Percentiles rank a stretch among this genome's conserved stretches.
Evolutionary conservation across 2,329 filamentous ascomycete species (phyloP).

Genomic region (Hirsutella thompsonii): DNA sequence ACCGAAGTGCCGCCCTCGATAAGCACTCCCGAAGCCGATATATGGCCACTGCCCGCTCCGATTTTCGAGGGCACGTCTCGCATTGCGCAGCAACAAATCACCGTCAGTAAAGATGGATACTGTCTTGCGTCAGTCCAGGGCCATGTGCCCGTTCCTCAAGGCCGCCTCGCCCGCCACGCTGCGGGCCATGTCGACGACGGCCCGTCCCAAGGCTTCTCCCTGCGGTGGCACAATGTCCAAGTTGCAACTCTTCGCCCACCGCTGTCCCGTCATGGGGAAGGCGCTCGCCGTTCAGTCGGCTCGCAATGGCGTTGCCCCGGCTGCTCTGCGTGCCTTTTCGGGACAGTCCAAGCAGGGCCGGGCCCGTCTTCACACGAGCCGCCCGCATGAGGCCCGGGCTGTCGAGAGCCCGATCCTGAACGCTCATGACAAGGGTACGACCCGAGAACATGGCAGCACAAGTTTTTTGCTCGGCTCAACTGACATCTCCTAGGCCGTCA

Average conservation of each 20-base stretch:
- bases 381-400: slow-evolving; percentile 63
- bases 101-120: slow-evolving; percentile 59
- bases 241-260: slow-evolving; percentile 82
- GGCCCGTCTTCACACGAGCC: slow-evolving; percentile 71
- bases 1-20: too few species aligned
- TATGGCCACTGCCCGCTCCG: not conserved
- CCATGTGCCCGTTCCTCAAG: slow-evolving; percentile 95
- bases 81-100: not conserved
- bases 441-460: too few species aligned
- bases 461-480: slow-evolving; percentile 1
- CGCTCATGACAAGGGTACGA: slow-evolving; percentile 36
- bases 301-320: slow-evolving; percentile 25
- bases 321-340: slow-evolving; percentile 38
- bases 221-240: slow-evolving; percentile 94
- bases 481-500: slow-evolving; percentile 3
- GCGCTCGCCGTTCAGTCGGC: slow-evolving; percentile 77
- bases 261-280: slow-evolving; percentile 98
- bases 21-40: too few species aligned
- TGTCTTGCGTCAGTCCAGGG: slow-evolving; percentile 86
- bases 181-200: slow-evolving; percentile 72
- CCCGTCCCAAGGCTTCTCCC: slow-evolving; percentile 51
- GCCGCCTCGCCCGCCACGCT: slow-evolving; percentile 86
- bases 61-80: not conserved
- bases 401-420: slow-evolving; percentile 47
- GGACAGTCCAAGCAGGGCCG: slow-evolving; percentile 41